Evolutionary conservation across 1,139 yeast species (phyloP), one percentile per base, ranked within the genome.

Genomic region (Hyphopichia fennica): DNA sequence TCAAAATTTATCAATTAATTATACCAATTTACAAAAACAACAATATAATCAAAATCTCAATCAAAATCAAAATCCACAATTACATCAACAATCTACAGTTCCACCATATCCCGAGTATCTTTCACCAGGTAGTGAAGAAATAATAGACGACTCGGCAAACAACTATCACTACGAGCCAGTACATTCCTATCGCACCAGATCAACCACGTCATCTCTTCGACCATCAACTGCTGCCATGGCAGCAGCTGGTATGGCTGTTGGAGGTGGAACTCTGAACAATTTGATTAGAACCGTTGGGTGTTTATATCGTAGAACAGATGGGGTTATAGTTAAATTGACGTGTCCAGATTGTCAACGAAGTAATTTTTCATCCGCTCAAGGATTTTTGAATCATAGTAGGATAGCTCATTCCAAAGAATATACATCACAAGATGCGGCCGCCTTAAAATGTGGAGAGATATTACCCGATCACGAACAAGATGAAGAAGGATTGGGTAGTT

Each of bases 301-400:
- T 52, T 71, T 86, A 6, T 84, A 83, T 56, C 72, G 86, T 44
- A 66, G 95, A 45, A 77, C 85, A 4, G 95, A 87, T 58, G 91
- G 93, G 1, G 72, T 84, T 0, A 65, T 84, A 22, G 90, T 86
- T 7, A 71, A 82, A 41, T 69, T 87, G 20, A 81, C 81, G 7
- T 87, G 95, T 57, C 81, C 84, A 0, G 78, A 74, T 42, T 87
- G 95, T 60, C 75, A 71, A 14, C 65, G 93, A 42, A 75, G 81
- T 40, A 86, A 85, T 48, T 87, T 87, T 56, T 81, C 87, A 7
- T 80, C 87, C 13, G 88, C 90, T 0, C 95, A 87, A 57, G 95
- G 95, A 19, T 85, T 87, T 48, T 72, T 86, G 34, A 87, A 85
- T 57, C 95, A 87, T 57, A 78, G 86, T 47, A 67, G 95, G 47